Conservation (phyloP, 495 filamentous ascomycete species). For the Aspergillus affinis region DNA sequence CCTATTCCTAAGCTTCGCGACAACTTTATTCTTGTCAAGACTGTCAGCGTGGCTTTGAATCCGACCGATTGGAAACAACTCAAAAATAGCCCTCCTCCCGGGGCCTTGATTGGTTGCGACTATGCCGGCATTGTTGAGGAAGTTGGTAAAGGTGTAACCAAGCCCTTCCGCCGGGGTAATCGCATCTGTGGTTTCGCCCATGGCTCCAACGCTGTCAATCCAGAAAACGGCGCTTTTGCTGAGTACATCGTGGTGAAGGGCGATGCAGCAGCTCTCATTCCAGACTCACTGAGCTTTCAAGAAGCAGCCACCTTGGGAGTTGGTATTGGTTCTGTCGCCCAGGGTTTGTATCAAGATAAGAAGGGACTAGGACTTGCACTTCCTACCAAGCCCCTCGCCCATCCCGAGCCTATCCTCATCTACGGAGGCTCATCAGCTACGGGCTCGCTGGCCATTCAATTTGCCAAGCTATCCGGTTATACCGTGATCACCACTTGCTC, state of each 20-base stretch:
- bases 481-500: constrained; percentile 37
- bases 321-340: constrained; percentile 38
- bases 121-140: constrained; percentile 50
- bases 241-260: constrained; percentile 43
- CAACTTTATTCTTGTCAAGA: constrained; percentile 46
- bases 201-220: constrained; percentile 41
- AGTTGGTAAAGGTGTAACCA: constrained; percentile 41
- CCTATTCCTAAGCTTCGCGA: constrained; percentile 30
- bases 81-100: constrained; percentile 16
- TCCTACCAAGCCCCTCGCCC: background rate
- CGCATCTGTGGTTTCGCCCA: constrained; percentile 44
- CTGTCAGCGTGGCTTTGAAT: constrained; percentile 45
- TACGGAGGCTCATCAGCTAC: constrained; percentile 51
- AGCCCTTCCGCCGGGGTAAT: constrained; percentile 36
- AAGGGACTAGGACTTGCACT: constrained; percentile 13
- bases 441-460: constrained; percentile 53
- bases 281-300: constrained; percentile 48
- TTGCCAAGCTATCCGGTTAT: constrained; percentile 40
- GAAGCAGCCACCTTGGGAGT: constrained; percentile 51
- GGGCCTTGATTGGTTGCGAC: constrained; percentile 48
- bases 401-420: constrained; percentile 37
- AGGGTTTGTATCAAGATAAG: constrained; percentile 18
- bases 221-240: constrained; percentile 50
- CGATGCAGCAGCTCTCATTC: constrained; percentile 48
- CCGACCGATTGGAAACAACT: constrained; percentile 56